Conservation (phyloP, 768 basidiomycete genomes). For the Lentinula sp. region DNA sequence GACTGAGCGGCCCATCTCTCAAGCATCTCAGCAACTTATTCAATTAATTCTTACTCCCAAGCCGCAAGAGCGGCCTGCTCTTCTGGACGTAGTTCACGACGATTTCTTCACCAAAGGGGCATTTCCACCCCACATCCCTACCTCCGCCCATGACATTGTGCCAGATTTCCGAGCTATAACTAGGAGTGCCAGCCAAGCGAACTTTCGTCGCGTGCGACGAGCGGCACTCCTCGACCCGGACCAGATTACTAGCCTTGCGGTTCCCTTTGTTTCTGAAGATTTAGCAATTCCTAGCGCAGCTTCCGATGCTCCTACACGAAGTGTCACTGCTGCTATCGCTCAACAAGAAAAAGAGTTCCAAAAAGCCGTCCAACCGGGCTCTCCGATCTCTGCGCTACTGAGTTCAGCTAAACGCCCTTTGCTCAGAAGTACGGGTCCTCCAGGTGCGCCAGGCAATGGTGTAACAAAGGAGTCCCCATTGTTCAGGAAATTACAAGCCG, state of each 20-base stretch:
- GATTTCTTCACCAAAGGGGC: slow-evolving; percentile 78
- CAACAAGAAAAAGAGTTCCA: slow-evolving; percentile 96
- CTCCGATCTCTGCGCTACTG: slow-evolving; percentile 88
- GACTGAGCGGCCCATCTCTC: slow-evolving; percentile 61
- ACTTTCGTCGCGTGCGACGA: slow-evolving; percentile 64
- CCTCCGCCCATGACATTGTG: slow-evolving; percentile 64
- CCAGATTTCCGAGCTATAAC: slow-evolving; percentile 75
- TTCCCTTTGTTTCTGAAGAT: slow-evolving; percentile 26
- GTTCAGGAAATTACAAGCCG: slow-evolving; percentile 53
- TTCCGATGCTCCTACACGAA: slow-evolving; percentile 20
- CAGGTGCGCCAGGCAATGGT: slow-evolving; percentile 6
- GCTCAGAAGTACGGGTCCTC: slow-evolving; percentile 50
- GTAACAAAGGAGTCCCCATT: slow-evolving; percentile 31
- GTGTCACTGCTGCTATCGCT: slow-evolving; percentile 56
- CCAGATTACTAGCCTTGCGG: slow-evolving; percentile 34
- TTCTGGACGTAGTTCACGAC: slow-evolving; percentile 82
- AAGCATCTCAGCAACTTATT: slow-evolving; percentile 72
- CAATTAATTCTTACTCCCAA: slow-evolving; percentile 81
- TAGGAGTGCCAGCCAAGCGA: slow-evolving; percentile 52
- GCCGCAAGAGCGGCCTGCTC: slow-evolving; percentile 74
- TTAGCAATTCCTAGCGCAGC: slow-evolving; percentile 8
- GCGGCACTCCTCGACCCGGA: slow-evolving; percentile 62
- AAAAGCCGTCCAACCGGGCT: slow-evolving; percentile 91
- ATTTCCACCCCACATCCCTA: slow-evolving; percentile 77
- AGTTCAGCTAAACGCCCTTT: slow-evolving; percentile 86